Evolutionary conservation across 768 basidiomycete species (phyloP).

Genomic region (Mrakia blollopis): DNA sequence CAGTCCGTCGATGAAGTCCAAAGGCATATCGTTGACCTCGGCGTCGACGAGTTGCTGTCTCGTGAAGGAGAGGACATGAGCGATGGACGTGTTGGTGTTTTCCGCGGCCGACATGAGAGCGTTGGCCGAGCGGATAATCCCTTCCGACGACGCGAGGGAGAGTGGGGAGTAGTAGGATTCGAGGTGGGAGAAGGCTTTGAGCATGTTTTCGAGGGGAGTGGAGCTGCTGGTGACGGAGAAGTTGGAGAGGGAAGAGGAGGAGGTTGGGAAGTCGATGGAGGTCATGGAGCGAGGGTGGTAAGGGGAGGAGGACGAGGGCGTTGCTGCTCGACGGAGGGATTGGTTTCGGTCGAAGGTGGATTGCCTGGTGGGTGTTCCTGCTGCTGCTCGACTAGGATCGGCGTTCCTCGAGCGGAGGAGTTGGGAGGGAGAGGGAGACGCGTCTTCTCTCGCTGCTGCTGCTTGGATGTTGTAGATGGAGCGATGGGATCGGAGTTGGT

Average conservation of each 20-base stretch:
- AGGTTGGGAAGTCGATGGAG: slow-evolving; percentile 3
- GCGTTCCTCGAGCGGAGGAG: not conserved
- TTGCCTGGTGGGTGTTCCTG: not conserved
- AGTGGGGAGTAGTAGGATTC: slow-evolving; percentile 4
- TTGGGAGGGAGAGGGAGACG: slow-evolving; percentile 7
- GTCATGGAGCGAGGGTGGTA: slow-evolving; percentile 4
- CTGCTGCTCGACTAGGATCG: not conserved
- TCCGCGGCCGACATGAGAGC: not conserved
- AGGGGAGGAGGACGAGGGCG: not conserved
- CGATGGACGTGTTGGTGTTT: slow-evolving; percentile 10
- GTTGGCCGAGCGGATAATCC: not conserved
- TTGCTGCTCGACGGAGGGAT: slow-evolving; percentile 3
- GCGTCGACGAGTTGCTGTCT: not conserved
- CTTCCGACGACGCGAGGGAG: not conserved
- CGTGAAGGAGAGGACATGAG: not conserved
- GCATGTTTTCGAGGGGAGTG: not conserved
- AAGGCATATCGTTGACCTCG: not conserved
- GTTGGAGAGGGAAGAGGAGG: not conserved
- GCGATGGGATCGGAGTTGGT: not conserved
- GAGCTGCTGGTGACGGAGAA: not conserved
- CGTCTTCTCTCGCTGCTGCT: not conserved
- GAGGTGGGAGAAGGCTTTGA: not conserved
- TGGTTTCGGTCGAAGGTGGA: not conserved
- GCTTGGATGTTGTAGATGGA: slow-evolving; percentile 15
- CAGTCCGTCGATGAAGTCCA: not conserved